Evolutionary conservation across 345 rosid genomes (phyloP).

Genomic region (Brassica cretica): DNA sequence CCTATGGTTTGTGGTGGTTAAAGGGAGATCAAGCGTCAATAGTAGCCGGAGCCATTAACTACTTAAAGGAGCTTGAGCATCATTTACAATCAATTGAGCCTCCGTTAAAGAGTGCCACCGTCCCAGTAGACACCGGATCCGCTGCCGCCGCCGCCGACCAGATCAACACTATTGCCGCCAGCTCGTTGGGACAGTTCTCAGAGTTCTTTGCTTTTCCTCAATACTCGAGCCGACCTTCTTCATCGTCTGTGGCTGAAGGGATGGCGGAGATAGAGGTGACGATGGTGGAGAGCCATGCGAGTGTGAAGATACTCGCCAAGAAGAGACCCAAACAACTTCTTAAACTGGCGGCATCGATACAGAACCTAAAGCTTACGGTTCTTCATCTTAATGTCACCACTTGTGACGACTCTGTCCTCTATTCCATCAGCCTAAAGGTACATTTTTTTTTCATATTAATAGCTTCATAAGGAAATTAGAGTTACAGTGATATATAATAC

Average conservation of each 20-base stretch:
- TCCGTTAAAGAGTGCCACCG: constrained; percentile 41
- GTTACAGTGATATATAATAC: constrained; percentile 8
- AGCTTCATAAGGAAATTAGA: not conserved
- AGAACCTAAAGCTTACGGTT: constrained; percentile 57
- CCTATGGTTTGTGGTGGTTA: constrained; percentile 24
- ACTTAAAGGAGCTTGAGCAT: constrained; percentile 88
- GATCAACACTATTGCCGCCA: not conserved
- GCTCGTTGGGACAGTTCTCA: constrained; percentile 49
- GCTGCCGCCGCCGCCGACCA: constrained; percentile 16
- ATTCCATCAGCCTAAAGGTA: constrained; percentile 82
- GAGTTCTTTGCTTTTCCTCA: constrained; percentile 87
- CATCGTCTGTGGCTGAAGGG: constrained; percentile 36
- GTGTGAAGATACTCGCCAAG: constrained; percentile 68
- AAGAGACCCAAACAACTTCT: constrained; percentile 74
- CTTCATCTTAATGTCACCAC: constrained; percentile 85
- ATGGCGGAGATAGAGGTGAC: constrained; percentile 88
- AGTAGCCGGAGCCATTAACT: constrained; percentile 85
- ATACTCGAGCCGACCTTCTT: constrained; percentile 48
- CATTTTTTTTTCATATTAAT: not conserved
- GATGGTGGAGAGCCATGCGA: constrained; percentile 86
- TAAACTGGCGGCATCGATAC: constrained; percentile 62
- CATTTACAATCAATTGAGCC: constrained; percentile 67
- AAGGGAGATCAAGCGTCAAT: constrained; percentile 97
- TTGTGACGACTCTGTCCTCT: constrained; percentile 56
- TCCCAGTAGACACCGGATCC: constrained; percentile 7